A percentile compares a stretch with the other conserved stretches of the same genome.
Evolutionary conservation across 352 stramenopile genomes (phyloP).

Genomic region (Phytophthora pistaciae): DNA sequence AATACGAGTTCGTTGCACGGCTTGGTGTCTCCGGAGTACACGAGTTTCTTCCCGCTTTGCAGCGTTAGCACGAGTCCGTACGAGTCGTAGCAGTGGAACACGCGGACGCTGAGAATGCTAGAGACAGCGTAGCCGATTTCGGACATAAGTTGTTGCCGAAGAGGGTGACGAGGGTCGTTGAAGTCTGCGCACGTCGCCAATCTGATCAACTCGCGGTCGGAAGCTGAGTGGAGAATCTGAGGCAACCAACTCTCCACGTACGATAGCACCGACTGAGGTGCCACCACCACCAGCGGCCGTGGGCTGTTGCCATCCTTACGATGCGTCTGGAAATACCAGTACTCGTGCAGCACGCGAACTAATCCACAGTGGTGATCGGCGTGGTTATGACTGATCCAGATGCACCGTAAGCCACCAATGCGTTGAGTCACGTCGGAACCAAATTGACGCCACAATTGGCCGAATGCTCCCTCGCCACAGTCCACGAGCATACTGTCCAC

Average conservation of each 20-base stretch:
- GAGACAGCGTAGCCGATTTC: slow-evolving; percentile 43
- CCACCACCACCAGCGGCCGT: slow-evolving; percentile 50
- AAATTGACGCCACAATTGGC: slow-evolving; percentile 89
- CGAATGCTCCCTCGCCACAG: slow-evolving; percentile 95
- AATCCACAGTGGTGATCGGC: slow-evolving; percentile 97
- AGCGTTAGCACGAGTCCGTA: slow-evolving; percentile 80
- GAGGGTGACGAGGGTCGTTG: slow-evolving; percentile 46
- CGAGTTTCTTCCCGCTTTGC: slow-evolving; percentile 57
- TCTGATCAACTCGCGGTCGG: slow-evolving; percentile 34
- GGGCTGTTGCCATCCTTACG: not conserved
- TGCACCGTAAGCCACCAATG: slow-evolving; percentile 78
- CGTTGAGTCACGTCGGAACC: slow-evolving; percentile 44
- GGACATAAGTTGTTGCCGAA: slow-evolving; percentile 35
- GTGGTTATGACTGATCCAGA: slow-evolving; percentile 98
- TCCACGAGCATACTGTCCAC: slow-evolving; percentile 91
- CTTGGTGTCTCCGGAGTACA: slow-evolving; percentile 96
- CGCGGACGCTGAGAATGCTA: slow-evolving; percentile 64
- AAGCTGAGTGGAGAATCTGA: slow-evolving; percentile 11
- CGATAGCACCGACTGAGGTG: slow-evolving; percentile 59
- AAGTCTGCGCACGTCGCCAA: slow-evolving; percentile 63
- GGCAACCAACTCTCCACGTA: slow-evolving; percentile 67
- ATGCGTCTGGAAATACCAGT: slow-evolving; percentile 38
- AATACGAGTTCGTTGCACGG: slow-evolving; percentile 81
- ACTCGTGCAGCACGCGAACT: slow-evolving; percentile 89
- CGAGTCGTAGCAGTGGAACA: slow-evolving; percentile 86